A percentile compares a stretch with the other conserved stretches of the same genome.
These are phyloP conservation scores for Rachicladosporium sp. DNA, from an alignment of 2,329 filamentous ascomycete genomes.

Conservation along the genomic window DNA sequence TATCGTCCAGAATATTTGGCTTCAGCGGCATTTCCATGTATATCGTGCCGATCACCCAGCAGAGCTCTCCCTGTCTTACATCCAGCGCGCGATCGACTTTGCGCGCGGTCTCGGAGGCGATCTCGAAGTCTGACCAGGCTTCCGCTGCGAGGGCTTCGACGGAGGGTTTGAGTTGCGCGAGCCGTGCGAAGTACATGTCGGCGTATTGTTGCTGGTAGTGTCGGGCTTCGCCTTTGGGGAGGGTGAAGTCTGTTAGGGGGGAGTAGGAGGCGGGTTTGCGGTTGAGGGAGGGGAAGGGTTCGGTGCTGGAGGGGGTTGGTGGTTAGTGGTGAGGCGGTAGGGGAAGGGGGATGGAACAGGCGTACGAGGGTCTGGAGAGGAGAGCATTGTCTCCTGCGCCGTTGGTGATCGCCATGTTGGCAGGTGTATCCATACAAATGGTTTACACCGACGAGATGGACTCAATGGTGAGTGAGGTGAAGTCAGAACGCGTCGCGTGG, in stretches of 20 bases:
- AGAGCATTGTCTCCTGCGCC: conserved; percentile 11
- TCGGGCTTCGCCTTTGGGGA: conserved; percentile 49
- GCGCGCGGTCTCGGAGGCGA: conserved; percentile 63
- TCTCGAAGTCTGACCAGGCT: conserved; percentile 64
- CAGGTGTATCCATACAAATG: too few relatives aligned
- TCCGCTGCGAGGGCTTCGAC: conserved; percentile 63
- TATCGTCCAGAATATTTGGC: conserved; percentile 89
- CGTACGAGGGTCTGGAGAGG: conserved; percentile 11
- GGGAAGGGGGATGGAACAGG: neutral
- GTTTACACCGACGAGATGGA: too few relatives aligned
- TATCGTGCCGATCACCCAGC: conserved; percentile 88
- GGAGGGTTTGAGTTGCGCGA: conserved; percentile 73
- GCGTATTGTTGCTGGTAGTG: conserved; percentile 93
- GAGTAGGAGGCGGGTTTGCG: conserved; percentile 55
- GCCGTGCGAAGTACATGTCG: conserved; percentile 91
- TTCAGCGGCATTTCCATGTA: conserved; percentile 97
- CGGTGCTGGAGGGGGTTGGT: conserved; percentile 17
- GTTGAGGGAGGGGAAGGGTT: conserved; percentile 25
- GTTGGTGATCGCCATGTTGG: conserved; percentile 11
- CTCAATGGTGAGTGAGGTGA: too few relatives aligned
- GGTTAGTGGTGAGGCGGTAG: conserved; percentile 12
- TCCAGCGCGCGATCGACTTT: conserved; percentile 82
- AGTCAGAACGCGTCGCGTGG: too few relatives aligned
- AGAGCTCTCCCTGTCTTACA: conserved; percentile 87
- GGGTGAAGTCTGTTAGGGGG: conserved; percentile 60